Conservation (phyloP, 805 yeast genomes). For the Suhomyces sp. region DNA sequence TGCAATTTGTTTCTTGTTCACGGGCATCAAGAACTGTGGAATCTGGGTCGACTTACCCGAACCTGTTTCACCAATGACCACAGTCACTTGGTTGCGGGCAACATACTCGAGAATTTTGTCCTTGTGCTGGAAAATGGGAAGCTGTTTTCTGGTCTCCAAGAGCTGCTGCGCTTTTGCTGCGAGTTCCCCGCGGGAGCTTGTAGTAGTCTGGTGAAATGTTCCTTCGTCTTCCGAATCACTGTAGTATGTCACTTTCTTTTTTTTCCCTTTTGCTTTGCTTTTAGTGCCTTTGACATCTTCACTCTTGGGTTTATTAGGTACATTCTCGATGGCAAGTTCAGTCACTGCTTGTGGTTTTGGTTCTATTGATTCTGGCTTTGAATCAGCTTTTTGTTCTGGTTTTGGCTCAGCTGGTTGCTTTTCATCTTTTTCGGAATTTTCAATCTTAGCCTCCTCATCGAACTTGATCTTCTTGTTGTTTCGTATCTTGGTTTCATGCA, state of each 20-base stretch:
- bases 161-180: conserved; percentile 43
- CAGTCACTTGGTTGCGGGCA: conserved; percentile 58
- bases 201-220: conserved; percentile 10
- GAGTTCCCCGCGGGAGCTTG: conserved; percentile 22
- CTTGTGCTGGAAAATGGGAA: conserved; percentile 77
- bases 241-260: conserved; percentile 4
- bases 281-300: not conserved
- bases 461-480: conserved; percentile 15
- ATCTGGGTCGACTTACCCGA: conserved; percentile 97
- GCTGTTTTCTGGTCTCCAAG: conserved; percentile 48
- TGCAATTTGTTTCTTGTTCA: conserved; percentile 59
- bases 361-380: not conserved
- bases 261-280: not conserved
- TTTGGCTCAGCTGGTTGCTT: not conserved
- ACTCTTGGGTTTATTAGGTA: not conserved
- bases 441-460: conserved; percentile 8
- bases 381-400: not conserved
- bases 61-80: conserved; percentile 95
- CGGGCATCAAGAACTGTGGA: conserved; percentile 80
- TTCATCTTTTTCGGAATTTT: not conserved
- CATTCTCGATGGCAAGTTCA: not conserved
- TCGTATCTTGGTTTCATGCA: conserved; percentile 4
- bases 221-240: conserved; percentile 11
- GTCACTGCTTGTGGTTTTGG: not conserved
- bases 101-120: conserved; percentile 59